Evolutionary conservation across 305 asterid genomes (phyloP).

Genomic region (Lippia alba): DNA sequence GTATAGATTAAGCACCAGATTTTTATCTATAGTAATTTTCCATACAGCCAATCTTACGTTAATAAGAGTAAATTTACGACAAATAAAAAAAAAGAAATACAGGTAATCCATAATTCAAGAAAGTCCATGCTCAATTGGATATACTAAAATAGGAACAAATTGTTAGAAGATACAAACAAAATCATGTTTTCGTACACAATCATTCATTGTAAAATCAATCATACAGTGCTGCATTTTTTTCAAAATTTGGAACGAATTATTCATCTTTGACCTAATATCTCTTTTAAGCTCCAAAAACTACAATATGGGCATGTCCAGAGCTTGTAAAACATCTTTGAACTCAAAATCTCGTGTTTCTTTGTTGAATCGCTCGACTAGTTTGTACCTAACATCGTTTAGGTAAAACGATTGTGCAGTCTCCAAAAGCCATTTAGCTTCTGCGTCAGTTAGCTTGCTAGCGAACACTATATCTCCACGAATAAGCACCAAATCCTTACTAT

Average conservation of each 20-base stretch:
- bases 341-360: conserved; percentile 78
- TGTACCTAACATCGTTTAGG: conserved; percentile 85
- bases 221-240: background rate
- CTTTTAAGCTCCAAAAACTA: conserved; percentile 37
- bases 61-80: too few relatives aligned
- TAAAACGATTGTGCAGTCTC: conserved; percentile 89
- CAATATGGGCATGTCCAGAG: conserved; percentile 80
- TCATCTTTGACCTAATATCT: conserved; percentile 8
- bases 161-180: too few relatives aligned
- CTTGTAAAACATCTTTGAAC: conserved; percentile 86
- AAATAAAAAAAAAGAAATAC: too few relatives aligned
- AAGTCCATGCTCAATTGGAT: too few relatives aligned
- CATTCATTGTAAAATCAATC: too few relatives aligned
- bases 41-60: too few relatives aligned
- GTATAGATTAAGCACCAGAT: too few relatives aligned
- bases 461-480: conserved; percentile 85
- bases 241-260: conserved; percentile 1
- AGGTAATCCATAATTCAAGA: too few relatives aligned
- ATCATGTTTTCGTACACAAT: too few relatives aligned
- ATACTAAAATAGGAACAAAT: too few relatives aligned
- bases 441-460: conserved; percentile 83
- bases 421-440: conserved; percentile 84
- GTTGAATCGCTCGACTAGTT: conserved; percentile 87
- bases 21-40: too few relatives aligned
- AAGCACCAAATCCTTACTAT: conserved; percentile 84